Evolutionary conservation across 805 yeast species (phyloP).

Genomic region (Debaryomyces tyrocola): DNA sequence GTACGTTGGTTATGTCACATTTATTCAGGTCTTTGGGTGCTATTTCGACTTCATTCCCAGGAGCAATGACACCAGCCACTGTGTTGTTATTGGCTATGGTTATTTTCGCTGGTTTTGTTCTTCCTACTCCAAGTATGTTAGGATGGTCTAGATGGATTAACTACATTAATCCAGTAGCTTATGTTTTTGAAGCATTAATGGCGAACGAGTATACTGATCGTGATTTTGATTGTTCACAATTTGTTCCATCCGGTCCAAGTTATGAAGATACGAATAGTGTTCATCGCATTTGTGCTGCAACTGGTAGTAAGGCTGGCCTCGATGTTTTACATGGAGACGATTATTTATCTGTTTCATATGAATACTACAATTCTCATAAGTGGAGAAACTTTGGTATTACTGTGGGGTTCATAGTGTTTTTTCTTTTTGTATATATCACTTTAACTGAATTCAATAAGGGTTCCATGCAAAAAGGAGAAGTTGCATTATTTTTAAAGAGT

Average conservation of each 20-base stretch:
- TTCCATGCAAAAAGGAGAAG: conserved; percentile 46
- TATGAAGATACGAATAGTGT: conserved; percentile 40
- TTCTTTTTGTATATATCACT: conserved; percentile 32
- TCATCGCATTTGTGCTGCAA: conserved; percentile 45
- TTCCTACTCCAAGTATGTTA: conserved; percentile 46
- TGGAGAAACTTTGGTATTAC: conserved; percentile 83
- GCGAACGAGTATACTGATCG: conserved; percentile 63
- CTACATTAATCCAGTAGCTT: conserved; percentile 43
- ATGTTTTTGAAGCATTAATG: conserved; percentile 57
- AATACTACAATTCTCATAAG: conserved; percentile 55
- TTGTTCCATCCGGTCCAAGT: conserved; percentile 56
- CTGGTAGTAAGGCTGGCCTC: conserved; percentile 60
- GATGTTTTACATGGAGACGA: conserved; percentile 56
- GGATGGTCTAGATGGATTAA: conserved; percentile 65
- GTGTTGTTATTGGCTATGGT: conserved; percentile 51
- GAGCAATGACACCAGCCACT: conserved; percentile 47
- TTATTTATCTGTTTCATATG: conserved; percentile 49
- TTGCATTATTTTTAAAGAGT: conserved; percentile 27
- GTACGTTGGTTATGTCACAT: conserved; percentile 42
- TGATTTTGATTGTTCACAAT: conserved; percentile 52
- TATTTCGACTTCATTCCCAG: conserved; percentile 38
- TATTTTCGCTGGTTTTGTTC: conserved; percentile 52
- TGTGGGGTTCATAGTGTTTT: conserved; percentile 50
- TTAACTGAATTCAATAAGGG: conserved; percentile 42
- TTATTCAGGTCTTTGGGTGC: conserved; percentile 44